phyloP scores from a whole-genome alignment of 257 asterid genomes.

The Solanum chmielewskii region DNA sequence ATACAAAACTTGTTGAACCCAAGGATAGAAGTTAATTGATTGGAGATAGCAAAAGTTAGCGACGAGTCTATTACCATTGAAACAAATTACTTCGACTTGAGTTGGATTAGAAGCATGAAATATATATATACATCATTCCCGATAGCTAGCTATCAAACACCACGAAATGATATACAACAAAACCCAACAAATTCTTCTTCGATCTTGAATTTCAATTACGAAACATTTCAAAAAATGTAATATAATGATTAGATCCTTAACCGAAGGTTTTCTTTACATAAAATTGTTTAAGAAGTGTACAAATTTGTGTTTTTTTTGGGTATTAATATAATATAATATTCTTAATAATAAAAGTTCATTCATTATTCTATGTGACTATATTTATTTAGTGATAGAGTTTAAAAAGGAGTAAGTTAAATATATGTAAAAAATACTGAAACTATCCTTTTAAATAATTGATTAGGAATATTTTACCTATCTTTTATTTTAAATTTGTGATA shows the following conservation, averaged over 20 bases:
- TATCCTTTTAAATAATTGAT: neutral
- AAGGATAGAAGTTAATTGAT: neutral
- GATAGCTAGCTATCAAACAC: neutral
- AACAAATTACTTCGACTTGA: neutral
- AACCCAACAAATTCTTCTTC: too few relatives aligned
- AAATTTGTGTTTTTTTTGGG: too few relatives aligned
- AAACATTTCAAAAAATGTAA: too few relatives aligned
- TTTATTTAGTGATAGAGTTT: neutral
- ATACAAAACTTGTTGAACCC: neutral
- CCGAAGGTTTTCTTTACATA: neutral
- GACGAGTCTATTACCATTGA: neutral
- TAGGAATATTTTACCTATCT: neutral
- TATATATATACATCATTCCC: neutral
- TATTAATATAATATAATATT: too few relatives aligned
- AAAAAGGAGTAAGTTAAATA: neutral
- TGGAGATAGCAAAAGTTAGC: neutral
- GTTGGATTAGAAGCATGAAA: neutral
- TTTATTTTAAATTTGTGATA: neutral
- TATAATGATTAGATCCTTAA: neutral
- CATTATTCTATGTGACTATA: neutral
- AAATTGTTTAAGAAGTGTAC: neutral
- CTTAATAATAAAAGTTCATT: too few relatives aligned
- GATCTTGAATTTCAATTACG: too few relatives aligned
- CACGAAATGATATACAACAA: neutral
- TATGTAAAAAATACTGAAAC: neutral